Evolutionary conservation across 257 asterid genomes (phyloP), one percentile per base, ranked within the genome.

Genomic region (Ilex asprella): DNA sequence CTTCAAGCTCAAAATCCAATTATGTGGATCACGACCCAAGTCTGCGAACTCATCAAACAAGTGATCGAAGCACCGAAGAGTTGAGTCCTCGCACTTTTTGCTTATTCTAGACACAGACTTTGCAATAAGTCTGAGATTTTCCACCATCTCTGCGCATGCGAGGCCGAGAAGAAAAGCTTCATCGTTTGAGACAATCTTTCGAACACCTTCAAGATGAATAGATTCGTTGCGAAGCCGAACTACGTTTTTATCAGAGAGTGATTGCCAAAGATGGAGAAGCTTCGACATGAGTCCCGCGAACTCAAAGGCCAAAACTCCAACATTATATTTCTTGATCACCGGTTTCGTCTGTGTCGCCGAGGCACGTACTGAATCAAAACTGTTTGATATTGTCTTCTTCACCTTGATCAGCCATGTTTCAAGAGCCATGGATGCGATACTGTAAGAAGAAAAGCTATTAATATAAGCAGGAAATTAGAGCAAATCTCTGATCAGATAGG

Each of bases 211-310:
- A 0, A 84, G 76, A 63, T 78, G 72, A 15, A 86, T 55, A 0
- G 87, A 78, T 0, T 91, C 95, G 46, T 63, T 72, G 13, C 86
- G 84, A 12, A 92, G 76, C 8, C 97, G 83, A 2, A 74, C 61
- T 0, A 86, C 16, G 54, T 55, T 83, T 3, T 65, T 64, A 67
- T 92, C 96, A 2, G 99, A 79, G 29, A 88, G 75, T 21, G 87
- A 86, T 44, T 81, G 85, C 96, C 96, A 92, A 12, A 92, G 59
- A 54, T 92, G 97, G 63, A 89, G 83, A n/a, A 92, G 84, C 86
- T 92, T 89, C 5, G 97, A 80, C 85, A 86, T 86, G 55, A 86
- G 69, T 5, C 85, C 87, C 7, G 96, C 83, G 66, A 83, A 74
- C 86, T 92, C 99, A 67, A 92, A 92, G 0, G 94, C 87, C 41